Base-by-base conservation (phyloP, 208 protist genomes). In the Phytomonas francai region DNA sequence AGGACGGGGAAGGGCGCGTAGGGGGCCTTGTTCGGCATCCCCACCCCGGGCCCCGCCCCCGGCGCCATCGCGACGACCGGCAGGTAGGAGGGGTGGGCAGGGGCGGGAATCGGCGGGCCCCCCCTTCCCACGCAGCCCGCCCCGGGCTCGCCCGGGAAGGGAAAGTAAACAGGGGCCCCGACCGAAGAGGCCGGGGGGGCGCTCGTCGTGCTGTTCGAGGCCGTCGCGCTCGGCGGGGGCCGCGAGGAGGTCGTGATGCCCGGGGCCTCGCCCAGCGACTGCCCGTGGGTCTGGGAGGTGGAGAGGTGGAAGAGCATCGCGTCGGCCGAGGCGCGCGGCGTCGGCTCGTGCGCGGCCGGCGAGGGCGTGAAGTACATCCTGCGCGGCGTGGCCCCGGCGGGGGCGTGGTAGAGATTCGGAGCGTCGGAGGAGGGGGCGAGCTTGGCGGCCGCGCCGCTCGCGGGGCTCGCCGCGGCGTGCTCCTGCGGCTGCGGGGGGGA, bases 1-100 rank as follows among this genome's bases (percentile, higher is more conserved):
- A 64, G 36, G 49, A 66, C 42, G 34, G 61, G 28, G 39, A 61
- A 56, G 3, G 68, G 16, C 1, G 30, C 42, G 61, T 42, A 66
- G 34, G 25, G 45, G 28, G 61, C 39, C 59, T 33, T 42, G 67
- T n/a, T 22, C 54, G 14, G 3, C 34, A 39, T 39, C 6, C 3
- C 9, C 3, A 39, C 34, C 34, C 9, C 6, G 9, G 34, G 34
- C 6, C 6, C 34, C 9, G 34, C 6, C 3, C 6, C 34, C 6
- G 34, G 34, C 6, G 3, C 9, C 34, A 39, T 39, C 34, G 34
- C 34, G 9, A 39, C 34, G 34, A 39, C 34, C 6, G 34, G 34
- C 3, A 39, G 6, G 34, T 39, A 39, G 34, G 34, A 39, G 34
- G 34, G 6, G 34, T 39, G 34, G n/a, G n/a, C n/a, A n/a, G n/a